Percentiles rank a stretch among this genome's conserved stretches.
Conservation (phyloP, 257 asterid species). For the Solanum habrochaites region DNA sequence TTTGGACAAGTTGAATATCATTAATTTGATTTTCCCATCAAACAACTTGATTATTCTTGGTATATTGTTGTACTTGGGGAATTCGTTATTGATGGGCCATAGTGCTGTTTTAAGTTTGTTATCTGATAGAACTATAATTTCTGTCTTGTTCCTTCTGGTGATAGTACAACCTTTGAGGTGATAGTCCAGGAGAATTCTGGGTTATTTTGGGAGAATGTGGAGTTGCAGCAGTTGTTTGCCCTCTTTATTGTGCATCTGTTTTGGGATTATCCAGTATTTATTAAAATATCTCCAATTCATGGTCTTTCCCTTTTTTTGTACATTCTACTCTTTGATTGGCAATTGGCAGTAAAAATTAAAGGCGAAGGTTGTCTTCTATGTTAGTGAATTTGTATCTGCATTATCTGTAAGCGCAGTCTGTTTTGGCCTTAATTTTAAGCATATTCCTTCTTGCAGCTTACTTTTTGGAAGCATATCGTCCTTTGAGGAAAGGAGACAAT, state of each 20-base stretch:
- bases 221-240: not conserved
- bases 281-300: not conserved
- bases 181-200: not conserved
- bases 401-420: not conserved
- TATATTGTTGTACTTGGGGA: not conserved
- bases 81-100: not conserved
- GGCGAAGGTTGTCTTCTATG: not conserved
- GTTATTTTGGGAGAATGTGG: not conserved
- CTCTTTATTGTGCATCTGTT: not conserved
- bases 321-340: not conserved
- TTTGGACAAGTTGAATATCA: not conserved
- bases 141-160: not conserved
- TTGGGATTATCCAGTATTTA: not conserved
- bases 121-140: not conserved
- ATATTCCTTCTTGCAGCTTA: conserved; percentile 28
- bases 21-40: not conserved
- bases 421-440: not conserved
- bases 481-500: conserved; percentile 50
- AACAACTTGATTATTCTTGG: not conserved
- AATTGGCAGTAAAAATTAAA: not conserved
- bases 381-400: not conserved
- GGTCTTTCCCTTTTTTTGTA: not conserved
- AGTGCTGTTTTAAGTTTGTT: not conserved
- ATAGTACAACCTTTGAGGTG: not conserved
- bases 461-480: conserved; percentile 62